phyloP scores from a whole-genome alignment of 2,329 filamentous ascomycete genomes.

The Fusarium ambrosium region DNA sequence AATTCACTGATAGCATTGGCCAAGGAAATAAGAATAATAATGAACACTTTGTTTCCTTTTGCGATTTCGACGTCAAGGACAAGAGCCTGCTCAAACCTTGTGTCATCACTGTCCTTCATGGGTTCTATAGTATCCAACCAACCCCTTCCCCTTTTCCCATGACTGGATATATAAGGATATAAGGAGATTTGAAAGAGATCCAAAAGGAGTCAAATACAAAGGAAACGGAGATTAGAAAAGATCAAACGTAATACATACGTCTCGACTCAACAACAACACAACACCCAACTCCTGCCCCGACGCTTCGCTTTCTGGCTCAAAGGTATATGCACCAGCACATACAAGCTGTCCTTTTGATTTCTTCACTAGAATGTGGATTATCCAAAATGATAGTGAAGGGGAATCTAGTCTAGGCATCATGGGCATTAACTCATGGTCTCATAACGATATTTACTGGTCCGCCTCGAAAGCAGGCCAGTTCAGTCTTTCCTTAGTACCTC shows the following conservation, averaged over 20 bases:
- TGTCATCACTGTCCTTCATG: not conserved
- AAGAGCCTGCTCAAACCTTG: conserved; percentile 29
- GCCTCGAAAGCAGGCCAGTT: not conserved
- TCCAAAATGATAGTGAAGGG: conserved; percentile 4
- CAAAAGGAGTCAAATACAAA: conserved; percentile 18
- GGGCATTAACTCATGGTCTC: conserved; percentile 41
- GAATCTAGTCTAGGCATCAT: conserved; percentile 22
- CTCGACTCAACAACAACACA: not conserved
- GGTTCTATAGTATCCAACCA: not conserved
- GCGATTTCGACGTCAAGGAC: conserved; percentile 4
- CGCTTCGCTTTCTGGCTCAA: not conserved
- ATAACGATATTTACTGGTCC: conserved; percentile 16
- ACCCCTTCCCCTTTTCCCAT: not conserved
- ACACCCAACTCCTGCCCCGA: not conserved
- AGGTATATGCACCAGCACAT: not conserved
- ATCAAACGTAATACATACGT: not conserved
- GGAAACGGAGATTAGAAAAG: conserved; percentile 4
- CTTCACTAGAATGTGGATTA: not conserved
- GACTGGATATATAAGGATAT: conserved; percentile 6
- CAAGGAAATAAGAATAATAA: conserved; percentile 7
- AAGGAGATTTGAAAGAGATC: conserved; percentile 6
- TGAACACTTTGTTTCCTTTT: conserved; percentile 15
- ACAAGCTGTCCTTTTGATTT: not conserved
- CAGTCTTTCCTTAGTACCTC: conserved; percentile 24
- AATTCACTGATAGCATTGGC: not conserved